phyloP scores from a whole-genome alignment of 805 yeast genomes.

The Yarrowia osloensis region DNA sequence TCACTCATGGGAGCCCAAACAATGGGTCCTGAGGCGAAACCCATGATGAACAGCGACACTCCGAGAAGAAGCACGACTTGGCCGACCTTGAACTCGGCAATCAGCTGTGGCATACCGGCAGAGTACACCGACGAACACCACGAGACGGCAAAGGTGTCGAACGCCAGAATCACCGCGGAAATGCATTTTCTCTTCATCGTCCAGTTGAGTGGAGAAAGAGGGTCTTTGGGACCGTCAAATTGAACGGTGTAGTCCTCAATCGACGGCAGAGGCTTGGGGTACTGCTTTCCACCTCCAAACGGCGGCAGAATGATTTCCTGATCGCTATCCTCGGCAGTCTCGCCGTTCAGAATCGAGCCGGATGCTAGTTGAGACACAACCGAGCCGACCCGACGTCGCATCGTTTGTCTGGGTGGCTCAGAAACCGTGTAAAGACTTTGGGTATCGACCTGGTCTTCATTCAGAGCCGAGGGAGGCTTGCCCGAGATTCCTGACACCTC shows the following conservation, averaged over 20 bases:
- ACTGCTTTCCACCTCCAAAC: slow-evolving; percentile 31
- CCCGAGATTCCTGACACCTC: slow-evolving; percentile 7
- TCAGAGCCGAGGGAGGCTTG: background rate
- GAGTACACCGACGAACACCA: slow-evolving; percentile 76
- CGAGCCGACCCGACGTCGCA: slow-evolving; percentile 5
- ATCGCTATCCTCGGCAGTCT: background rate
- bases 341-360: background rate
- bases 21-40: slow-evolving; percentile 85
- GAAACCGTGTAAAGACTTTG: slow-evolving; percentile 3
- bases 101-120: slow-evolving; percentile 52
- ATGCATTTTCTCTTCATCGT: slow-evolving; percentile 46
- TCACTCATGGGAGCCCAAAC: slow-evolving; percentile 80
- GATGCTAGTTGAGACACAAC: slow-evolving; percentile 10
- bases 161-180: slow-evolving; percentile 48
- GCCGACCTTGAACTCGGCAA: slow-evolving; percentile 57
- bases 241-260: slow-evolving; percentile 57
- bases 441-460: slow-evolving; percentile 7
- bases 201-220: slow-evolving; percentile 82
- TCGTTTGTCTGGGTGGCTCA: background rate
- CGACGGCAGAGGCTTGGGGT: slow-evolving; percentile 29
- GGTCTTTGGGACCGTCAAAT: slow-evolving; percentile 78
- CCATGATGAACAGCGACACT: slow-evolving; percentile 72
- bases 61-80: slow-evolving; percentile 61
- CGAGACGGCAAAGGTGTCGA: slow-evolving; percentile 51
- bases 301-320: slow-evolving; percentile 18